phyloP scores from a whole-genome alignment of 208 protist genomes.

The Porcisia hertigi region DNA sequence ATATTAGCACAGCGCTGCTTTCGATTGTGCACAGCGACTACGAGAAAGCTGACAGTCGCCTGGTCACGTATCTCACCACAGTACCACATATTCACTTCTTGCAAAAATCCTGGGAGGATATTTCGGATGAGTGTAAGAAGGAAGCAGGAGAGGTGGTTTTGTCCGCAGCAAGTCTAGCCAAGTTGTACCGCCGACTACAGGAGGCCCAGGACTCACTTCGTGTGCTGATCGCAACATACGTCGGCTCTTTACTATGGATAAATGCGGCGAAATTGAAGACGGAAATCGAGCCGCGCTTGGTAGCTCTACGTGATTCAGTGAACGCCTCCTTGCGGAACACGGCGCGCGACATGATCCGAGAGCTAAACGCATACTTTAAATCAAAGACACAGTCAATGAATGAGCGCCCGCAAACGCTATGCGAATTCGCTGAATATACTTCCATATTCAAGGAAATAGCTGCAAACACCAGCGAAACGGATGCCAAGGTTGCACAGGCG shows the following conservation, averaged over 20 bases:
- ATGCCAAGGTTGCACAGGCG: conserved; percentile 72
- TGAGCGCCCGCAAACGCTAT: conserved; percentile 67
- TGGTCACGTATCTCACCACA: conserved; percentile 77
- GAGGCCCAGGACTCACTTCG: conserved; percentile 81
- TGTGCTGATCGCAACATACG: conserved; percentile 88
- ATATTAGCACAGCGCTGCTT: conserved; percentile 55
- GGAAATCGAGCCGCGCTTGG: conserved; percentile 87
- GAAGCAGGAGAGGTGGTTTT: conserved; percentile 58
- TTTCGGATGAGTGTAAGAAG: conserved; percentile 76
- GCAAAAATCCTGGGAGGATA: conserved; percentile 74
- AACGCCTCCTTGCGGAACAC: conserved; percentile 76
- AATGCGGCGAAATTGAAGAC: conserved; percentile 90
- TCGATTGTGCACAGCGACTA: conserved; percentile 83
- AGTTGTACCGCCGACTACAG: conserved; percentile 79
- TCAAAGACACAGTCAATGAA: conserved; percentile 85
- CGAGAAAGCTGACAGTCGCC: conserved; percentile 71
- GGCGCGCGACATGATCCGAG: conserved; percentile 52
- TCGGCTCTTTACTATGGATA: conserved; percentile 89
- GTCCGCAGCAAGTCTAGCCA: conserved; percentile 57
- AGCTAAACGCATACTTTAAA: conserved; percentile 87
- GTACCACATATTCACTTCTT: conserved; percentile 89
- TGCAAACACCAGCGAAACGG: conserved; percentile 44
- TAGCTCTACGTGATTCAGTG: conserved; percentile 71
- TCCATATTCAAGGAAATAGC: conserved; percentile 84
- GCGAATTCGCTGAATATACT: conserved; percentile 88